These are phyloP conservation scores for Verticillium dahliae DNA, from an alignment of 2,329 filamentous ascomycete species.

Conservation along the genomic window DNA sequence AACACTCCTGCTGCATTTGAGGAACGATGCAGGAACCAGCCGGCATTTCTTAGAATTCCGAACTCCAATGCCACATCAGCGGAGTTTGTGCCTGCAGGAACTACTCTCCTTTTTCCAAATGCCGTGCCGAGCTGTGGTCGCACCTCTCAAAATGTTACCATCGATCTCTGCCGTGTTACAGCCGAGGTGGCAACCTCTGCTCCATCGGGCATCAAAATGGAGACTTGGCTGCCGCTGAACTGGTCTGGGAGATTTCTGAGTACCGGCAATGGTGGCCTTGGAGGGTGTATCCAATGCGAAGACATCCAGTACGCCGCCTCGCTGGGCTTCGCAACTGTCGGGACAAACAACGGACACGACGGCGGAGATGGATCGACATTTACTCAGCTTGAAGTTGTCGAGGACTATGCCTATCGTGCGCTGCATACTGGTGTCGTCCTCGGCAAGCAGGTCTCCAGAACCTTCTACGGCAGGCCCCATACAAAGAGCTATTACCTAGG, in stretches of 20 bases:
- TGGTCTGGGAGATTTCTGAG: constrained; percentile 39
- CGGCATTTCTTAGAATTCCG: constrained; percentile 20
- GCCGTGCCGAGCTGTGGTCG: constrained; percentile 28
- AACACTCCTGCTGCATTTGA: background rate
- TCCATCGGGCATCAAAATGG: constrained; percentile 34
- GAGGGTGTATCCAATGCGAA: constrained; percentile 38
- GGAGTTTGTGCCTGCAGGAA: constrained; percentile 26
- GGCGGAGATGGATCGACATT: constrained; percentile 24
- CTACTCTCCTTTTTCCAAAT: constrained; percentile 28
- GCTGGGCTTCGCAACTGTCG: constrained; percentile 36
- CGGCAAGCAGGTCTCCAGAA: constrained; percentile 33
- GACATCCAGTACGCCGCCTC: constrained; percentile 33
- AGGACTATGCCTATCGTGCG: constrained; percentile 26
- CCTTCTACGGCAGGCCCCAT: constrained; percentile 30
- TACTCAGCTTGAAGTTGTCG: constrained; percentile 27
- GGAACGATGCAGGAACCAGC: constrained; percentile 15
- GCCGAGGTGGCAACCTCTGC: constrained; percentile 26
- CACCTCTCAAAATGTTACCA: constrained; percentile 12
- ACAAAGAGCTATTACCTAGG: constrained; percentile 42
- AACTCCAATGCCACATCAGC: constrained; percentile 13
- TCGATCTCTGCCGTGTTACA: constrained; percentile 21
- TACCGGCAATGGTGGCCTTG: constrained; percentile 41
- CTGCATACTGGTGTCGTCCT: constrained; percentile 39
- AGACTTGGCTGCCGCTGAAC: constrained; percentile 37
- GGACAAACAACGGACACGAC: constrained; percentile 44